Conservation (phyloP, 2,329 filamentous ascomycete genomes). For the Dactylellina parvicollis region DNA sequence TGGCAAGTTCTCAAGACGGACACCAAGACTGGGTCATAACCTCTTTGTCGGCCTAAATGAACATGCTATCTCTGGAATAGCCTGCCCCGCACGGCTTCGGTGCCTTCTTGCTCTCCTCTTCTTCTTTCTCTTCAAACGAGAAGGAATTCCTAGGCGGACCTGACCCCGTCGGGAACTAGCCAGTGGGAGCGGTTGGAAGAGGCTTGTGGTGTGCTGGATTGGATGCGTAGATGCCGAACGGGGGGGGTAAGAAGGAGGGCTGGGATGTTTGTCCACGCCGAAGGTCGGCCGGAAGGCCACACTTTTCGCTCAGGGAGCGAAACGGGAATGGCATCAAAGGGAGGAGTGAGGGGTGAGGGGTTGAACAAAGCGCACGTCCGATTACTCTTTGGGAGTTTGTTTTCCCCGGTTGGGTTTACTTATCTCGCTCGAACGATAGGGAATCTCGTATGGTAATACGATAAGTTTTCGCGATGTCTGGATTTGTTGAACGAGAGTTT, state of each 20-base stretch:
- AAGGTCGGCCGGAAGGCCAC: constrained; percentile 40
- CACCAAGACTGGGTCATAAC: too few relatives aligned
- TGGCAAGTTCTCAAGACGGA: not conserved
- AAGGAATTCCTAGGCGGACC: constrained; percentile 30
- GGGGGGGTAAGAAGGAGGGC: not conserved
- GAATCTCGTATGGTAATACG: not conserved
- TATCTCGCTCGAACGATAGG: constrained; percentile 1
- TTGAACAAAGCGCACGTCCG: not conserved
- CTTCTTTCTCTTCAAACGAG: not conserved
- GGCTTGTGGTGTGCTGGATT: constrained; percentile 43
- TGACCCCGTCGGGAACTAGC: not conserved
- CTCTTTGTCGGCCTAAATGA: not conserved
- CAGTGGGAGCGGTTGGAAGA: constrained; percentile 31
- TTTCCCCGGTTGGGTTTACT: not conserved
- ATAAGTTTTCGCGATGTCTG: not conserved
- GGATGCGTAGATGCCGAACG: constrained; percentile 30
- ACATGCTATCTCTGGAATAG: constrained; percentile 7
- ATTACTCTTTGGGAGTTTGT: not conserved
- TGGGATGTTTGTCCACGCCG: not conserved
- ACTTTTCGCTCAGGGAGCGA: too few relatives aligned
- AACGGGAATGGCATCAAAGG: not conserved
- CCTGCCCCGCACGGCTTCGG: constrained; percentile 29
- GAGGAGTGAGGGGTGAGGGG: not conserved
- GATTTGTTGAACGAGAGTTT: too few relatives aligned
- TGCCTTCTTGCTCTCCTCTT: not conserved